A percentile compares a stretch with the other conserved stretches of the same genome.
These are phyloP conservation scores for Umbelopsis ramanniana DNA, from an alignment of 192 early-diverging fungal genomes.

Conservation along the genomic window DNA sequence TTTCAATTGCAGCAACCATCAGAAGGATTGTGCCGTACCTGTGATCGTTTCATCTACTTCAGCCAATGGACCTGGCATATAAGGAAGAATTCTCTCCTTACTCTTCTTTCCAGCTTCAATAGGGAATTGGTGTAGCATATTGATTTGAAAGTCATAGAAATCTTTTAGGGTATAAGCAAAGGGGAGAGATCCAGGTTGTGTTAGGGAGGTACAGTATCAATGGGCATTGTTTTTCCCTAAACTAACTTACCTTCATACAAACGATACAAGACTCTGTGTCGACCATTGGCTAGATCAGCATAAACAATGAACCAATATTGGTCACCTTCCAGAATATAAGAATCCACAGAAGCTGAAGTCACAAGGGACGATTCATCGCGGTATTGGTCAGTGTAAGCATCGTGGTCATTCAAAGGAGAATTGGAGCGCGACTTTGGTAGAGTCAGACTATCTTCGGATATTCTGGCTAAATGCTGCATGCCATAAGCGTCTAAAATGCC, in stretches of 20 bases:
- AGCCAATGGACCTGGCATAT: conserved; percentile 67
- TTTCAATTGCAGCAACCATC: too few species aligned
- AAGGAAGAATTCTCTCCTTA: conserved; percentile 60
- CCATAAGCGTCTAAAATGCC: conserved; percentile 27
- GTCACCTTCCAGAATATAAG: conserved; percentile 70
- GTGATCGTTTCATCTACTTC: conserved; percentile 71
- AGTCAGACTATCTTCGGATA: conserved; percentile 21
- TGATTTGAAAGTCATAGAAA: conserved; percentile 78
- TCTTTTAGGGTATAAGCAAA: conserved; percentile 44
- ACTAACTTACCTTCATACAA: conserved; percentile 60
- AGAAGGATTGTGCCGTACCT: conserved; percentile 19
- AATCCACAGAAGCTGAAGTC: conserved; percentile 60
- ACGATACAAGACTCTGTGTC: conserved; percentile 67
- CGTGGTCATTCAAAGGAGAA: conserved; percentile 7
- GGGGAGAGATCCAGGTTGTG: background rate
- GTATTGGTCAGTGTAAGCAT: conserved; percentile 7
- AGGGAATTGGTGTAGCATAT: conserved; percentile 67
- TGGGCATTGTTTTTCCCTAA: background rate
- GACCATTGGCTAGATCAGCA: conserved; percentile 54
- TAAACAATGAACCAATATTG: conserved; percentile 74
- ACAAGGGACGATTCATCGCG: conserved; percentile 40
- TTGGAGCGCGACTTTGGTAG: conserved; percentile 23
- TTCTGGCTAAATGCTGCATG: conserved; percentile 25
- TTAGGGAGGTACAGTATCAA: background rate
- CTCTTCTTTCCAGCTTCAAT: conserved; percentile 62